Evolutionary conservation across 768 basidiomycete species (phyloP).

Genomic region (Tricholoma sp.): DNA sequence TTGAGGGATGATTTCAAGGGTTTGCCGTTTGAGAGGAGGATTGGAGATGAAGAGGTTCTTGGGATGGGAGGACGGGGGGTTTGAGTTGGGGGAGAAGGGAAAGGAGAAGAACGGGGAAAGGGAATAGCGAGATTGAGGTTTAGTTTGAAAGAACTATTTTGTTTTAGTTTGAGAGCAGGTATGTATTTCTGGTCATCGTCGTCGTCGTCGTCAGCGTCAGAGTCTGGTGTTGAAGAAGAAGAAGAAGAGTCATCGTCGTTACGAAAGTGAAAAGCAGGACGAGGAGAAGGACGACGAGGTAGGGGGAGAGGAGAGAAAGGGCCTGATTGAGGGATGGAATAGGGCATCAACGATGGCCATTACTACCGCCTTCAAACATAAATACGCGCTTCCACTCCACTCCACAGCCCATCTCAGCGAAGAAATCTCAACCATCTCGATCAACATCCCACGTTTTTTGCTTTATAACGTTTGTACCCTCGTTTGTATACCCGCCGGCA

Average conservation of each 20-base stretch:
- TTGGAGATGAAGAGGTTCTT: constrained; percentile 19
- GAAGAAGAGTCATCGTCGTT: constrained; percentile 27
- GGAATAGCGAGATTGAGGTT: constrained; percentile 15
- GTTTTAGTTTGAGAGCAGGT: background rate
- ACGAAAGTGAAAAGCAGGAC: constrained; percentile 34
- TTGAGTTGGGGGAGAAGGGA: background rate
- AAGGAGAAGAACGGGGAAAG: constrained; percentile 2
- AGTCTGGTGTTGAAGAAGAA: constrained; percentile 13
- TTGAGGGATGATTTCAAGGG: constrained; percentile 87
- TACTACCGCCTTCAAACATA: no score
- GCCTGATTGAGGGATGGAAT: no score
- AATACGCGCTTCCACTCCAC: no score
- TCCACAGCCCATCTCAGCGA: no score
- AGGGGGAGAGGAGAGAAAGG: constrained; percentile 46
- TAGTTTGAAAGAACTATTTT: background rate
- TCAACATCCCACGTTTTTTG: no score
- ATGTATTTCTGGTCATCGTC: background rate
- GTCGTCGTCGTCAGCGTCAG: constrained; percentile 19
- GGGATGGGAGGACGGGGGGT: constrained; percentile 24
- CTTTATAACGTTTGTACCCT: no score
- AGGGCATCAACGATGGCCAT: no score
- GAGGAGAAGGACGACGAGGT: constrained; percentile 23
- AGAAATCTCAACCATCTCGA: no score
- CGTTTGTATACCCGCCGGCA: no score
- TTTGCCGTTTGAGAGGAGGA: constrained; percentile 62